phyloP scores from a whole-genome alignment of 1,284 basidiomycete species.

The Leccinum variabile region DNA sequence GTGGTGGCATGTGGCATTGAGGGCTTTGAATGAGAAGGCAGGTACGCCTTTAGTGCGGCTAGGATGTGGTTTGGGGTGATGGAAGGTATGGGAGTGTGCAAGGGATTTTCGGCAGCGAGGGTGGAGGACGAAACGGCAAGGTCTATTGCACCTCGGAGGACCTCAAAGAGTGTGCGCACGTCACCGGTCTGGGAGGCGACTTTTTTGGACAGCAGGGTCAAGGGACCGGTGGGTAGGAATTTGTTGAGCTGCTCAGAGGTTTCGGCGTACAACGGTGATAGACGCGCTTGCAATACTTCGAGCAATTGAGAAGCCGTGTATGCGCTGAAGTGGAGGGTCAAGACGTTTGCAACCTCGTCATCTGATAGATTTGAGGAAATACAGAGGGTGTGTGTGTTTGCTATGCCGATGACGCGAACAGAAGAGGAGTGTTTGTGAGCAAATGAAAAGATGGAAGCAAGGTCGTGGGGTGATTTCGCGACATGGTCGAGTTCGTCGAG shows the following conservation, averaged over 20 bases:
- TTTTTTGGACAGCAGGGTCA: slow-evolving; percentile 73
- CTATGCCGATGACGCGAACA: slow-evolving; percentile 70
- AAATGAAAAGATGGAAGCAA: slow-evolving; percentile 64
- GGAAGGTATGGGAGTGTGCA: slow-evolving; percentile 42
- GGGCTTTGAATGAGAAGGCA: slow-evolving; percentile 40
- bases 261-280: slow-evolving; percentile 46
- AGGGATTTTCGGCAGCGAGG: slow-evolving; percentile 36
- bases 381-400: slow-evolving; percentile 80
- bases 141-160: slow-evolving; percentile 75
- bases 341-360: slow-evolving; percentile 39
- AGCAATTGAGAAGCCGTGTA: slow-evolving; percentile 69
- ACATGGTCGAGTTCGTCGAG: slow-evolving; percentile 82
- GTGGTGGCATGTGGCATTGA: slow-evolving; percentile 18
- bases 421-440: slow-evolving; percentile 48
- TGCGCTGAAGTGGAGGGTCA: slow-evolving; percentile 73
- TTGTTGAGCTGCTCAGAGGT: slow-evolving; percentile 42
- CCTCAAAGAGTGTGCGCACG: slow-evolving; percentile 73
- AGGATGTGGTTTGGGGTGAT: slow-evolving; percentile 67
- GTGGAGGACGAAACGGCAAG: slow-evolving; percentile 45
- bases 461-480: slow-evolving; percentile 52
- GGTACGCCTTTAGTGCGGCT: slow-evolving; percentile 66
- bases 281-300: slow-evolving; percentile 60
- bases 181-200: slow-evolving; percentile 76
- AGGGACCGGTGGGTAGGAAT: slow-evolving; percentile 59
- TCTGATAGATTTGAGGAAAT: slow-evolving; percentile 34